Evolutionary conservation across 2,329 filamentous ascomycete genomes (phyloP).

Genomic region (Pseudocercospora pini-densiflorae): DNA sequence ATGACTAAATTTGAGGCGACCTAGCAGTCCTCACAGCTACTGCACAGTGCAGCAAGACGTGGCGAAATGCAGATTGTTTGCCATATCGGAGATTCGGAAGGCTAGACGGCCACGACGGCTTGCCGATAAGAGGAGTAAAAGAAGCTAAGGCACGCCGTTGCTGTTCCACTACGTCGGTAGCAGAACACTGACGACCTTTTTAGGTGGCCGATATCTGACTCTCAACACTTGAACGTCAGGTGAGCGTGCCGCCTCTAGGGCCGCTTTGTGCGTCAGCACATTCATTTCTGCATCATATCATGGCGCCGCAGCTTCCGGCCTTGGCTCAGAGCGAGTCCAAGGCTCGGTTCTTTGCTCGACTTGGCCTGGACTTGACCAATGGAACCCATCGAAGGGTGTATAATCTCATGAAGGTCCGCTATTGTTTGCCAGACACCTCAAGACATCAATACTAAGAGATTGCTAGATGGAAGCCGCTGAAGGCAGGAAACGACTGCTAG

Average conservation of each 20-base stretch:
- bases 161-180: background rate
- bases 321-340: constrained; percentile 50
- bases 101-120: background rate
- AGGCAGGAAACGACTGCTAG: constrained; percentile 46
- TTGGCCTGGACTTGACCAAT: constrained; percentile 45
- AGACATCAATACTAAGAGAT: background rate
- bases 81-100: background rate
- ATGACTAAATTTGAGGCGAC: background rate
- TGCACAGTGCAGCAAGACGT: background rate
- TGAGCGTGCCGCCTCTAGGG: constrained; percentile 2
- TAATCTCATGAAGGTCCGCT: constrained; percentile 46
- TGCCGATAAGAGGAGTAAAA: background rate
- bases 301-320: constrained; percentile 14
- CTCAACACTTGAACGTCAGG: background rate
- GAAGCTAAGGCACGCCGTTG: constrained; percentile 2
- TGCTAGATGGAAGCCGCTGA: constrained; percentile 45
- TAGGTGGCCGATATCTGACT: background rate
- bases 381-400: constrained; percentile 42
- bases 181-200: constrained; percentile 1
- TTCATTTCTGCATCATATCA: background rate
- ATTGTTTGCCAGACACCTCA: background rate
- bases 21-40: background rate
- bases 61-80: background rate
- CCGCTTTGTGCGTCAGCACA: constrained; percentile 4
- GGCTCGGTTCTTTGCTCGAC: constrained; percentile 44